Conservation (phyloP, 371 early-diverging fungal species). For the Gilbertella persicaria region DNA sequence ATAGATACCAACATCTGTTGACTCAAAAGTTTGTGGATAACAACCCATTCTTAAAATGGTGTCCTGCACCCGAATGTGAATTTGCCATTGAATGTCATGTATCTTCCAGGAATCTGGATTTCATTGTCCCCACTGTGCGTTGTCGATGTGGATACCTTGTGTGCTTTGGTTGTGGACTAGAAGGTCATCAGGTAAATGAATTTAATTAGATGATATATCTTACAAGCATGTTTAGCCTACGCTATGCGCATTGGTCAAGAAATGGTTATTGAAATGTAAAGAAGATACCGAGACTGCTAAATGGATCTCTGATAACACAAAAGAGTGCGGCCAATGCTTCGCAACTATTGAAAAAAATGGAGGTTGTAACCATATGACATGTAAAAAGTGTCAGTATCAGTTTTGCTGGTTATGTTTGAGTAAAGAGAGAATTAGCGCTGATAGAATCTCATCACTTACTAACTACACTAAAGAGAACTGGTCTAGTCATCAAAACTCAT, state of each 20-base stretch:
- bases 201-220: too few relatives aligned
- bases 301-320: constrained; percentile 95
- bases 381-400: constrained; percentile 82
- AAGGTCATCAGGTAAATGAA: constrained; percentile 80
- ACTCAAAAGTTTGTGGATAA: constrained; percentile 90
- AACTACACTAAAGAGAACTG: too few relatives aligned
- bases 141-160: constrained; percentile 81
- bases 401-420: constrained; percentile 87
- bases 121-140: constrained; percentile 82
- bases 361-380: constrained; percentile 94
- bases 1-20: constrained; percentile 71
- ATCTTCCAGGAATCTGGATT: constrained; percentile 60
- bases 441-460: too few relatives aligned
- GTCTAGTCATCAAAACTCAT: background rate
- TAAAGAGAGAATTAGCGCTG: too few relatives aligned
- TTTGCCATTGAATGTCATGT: constrained; percentile 89
- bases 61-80: constrained; percentile 94
- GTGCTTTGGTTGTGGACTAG: constrained; percentile 89
- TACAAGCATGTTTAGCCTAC: constrained; percentile 55
- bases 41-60: constrained; percentile 80
- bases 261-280: constrained; percentile 92
- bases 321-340: constrained; percentile 92
- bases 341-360: constrained; percentile 98
- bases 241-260: constrained; percentile 78
- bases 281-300: constrained; percentile 98